phyloP scores from a whole-genome alignment of 2,329 filamentous ascomycete species.

The Venturia pyrina region DNA sequence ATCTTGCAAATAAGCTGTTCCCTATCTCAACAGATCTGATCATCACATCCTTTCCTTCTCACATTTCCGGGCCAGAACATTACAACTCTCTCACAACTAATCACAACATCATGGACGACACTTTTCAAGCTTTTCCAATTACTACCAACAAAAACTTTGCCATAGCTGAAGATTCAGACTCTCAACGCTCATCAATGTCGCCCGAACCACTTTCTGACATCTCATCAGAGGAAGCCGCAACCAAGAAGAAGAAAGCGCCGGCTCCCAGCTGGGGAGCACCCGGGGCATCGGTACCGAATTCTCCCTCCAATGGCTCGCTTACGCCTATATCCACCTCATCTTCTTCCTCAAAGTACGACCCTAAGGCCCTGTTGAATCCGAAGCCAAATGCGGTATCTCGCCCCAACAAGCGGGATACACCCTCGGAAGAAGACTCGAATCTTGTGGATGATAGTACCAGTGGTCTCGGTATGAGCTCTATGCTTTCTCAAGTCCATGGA shows the following conservation, averaged over 20 bases:
- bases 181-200: background rate
- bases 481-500: background rate
- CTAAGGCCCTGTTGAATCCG: background rate
- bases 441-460: background rate
- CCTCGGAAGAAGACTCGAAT: background rate
- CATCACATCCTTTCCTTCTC: background rate
- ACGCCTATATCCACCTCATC: background rate
- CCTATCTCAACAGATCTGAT: background rate
- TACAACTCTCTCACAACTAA: background rate
- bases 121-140: background rate
- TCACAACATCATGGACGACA: background rate
- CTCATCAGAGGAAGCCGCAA: background rate
- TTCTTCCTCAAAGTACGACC: background rate
- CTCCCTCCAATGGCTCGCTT: background rate
- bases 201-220: background rate
- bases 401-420: background rate
- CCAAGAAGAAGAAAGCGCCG: background rate
- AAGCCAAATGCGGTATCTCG: background rate
- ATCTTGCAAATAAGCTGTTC: background rate
- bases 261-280: background rate
- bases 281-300: background rate
- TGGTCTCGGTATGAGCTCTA: background rate
- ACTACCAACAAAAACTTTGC: background rate
- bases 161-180: background rate
- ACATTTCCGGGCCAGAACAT: background rate